Conservation (phyloP, 2,329 filamentous ascomycete species). For the Aspergillus alliaceus region DNA sequence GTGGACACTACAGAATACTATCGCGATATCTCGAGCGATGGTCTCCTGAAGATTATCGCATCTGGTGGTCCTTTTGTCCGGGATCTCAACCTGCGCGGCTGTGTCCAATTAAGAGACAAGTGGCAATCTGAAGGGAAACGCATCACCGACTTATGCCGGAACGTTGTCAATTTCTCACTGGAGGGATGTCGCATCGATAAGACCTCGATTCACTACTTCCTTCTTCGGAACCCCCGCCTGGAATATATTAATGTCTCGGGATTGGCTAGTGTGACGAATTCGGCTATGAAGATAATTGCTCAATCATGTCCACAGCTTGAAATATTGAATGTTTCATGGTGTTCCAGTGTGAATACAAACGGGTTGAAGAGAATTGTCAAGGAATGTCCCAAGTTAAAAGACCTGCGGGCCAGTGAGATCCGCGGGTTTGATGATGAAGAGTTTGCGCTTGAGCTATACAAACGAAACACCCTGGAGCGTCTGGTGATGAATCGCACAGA, state of each 20-base stretch:
- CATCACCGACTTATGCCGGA: slow-evolving; percentile 80
- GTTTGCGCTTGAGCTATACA: slow-evolving; percentile 73
- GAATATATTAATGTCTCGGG: slow-evolving; percentile 86
- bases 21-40: slow-evolving; percentile 77
- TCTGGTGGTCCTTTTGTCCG: slow-evolving; percentile 86
- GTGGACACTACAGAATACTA: slow-evolving; percentile 88
- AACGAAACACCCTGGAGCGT: slow-evolving; percentile 78
- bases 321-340: slow-evolving; percentile 89
- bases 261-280: slow-evolving; percentile 71
- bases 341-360: slow-evolving; percentile 75
- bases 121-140: slow-evolving; percentile 67
- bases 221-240: slow-evolving; percentile 75
- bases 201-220: slow-evolving; percentile 71
- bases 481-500: slow-evolving; percentile 76
- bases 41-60: slow-evolving; percentile 80
- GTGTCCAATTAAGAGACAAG: slow-evolving; percentile 81
- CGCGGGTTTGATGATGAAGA: slow-evolving; percentile 73
- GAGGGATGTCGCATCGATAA: slow-evolving; percentile 88
- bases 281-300: slow-evolving; percentile 81
- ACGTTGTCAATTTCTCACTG: slow-evolving; percentile 82
- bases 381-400: slow-evolving; percentile 70
- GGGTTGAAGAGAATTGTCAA: slow-evolving; percentile 73
- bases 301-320: slow-evolving; percentile 79
- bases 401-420: slow-evolving; percentile 80
- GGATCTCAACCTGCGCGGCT: slow-evolving; percentile 86